Evolutionary conservation across 73 alveolate species (phyloP).

Genomic region (Paramecium biaurelia): DNA sequence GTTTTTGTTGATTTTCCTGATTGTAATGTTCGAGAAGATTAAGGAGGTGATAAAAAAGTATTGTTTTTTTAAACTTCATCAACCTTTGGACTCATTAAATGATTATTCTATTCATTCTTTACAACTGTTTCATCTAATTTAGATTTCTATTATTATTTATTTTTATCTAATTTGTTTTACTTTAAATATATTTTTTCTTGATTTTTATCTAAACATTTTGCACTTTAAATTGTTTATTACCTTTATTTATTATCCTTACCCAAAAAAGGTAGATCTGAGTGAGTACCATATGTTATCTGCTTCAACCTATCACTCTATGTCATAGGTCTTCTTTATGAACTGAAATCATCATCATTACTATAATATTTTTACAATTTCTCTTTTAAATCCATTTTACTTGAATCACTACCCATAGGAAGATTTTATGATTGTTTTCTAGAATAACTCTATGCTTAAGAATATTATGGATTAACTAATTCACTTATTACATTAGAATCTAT

Average conservation of each 20-base stretch:
- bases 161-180: not conserved
- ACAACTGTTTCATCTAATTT: not conserved
- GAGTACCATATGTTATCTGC: not conserved
- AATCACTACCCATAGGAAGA: constrained; percentile 5
- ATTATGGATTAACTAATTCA: not conserved
- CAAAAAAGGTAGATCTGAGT: not conserved
- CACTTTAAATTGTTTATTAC: not conserved
- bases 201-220: not conserved
- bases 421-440: not conserved
- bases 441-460: not conserved
- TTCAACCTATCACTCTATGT: not conserved
- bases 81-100: not conserved
- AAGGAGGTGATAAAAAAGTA: not conserved
- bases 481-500: not conserved
- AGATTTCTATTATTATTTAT: not conserved
- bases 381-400: not conserved
- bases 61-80: not conserved
- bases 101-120: not conserved
- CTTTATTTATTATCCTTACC: not conserved
- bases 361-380: not conserved
- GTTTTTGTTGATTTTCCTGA: not conserved
- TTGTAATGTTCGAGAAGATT: not conserved
- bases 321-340: constrained; percentile 7
- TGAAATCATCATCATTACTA: not conserved
- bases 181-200: not conserved